A percentile compares a stretch with the other conserved stretches of the same genome.
Evolutionary conservation across 2,329 filamentous ascomycete genomes (phyloP).

Genomic region (Daldinia eschscholtzii): DNA sequence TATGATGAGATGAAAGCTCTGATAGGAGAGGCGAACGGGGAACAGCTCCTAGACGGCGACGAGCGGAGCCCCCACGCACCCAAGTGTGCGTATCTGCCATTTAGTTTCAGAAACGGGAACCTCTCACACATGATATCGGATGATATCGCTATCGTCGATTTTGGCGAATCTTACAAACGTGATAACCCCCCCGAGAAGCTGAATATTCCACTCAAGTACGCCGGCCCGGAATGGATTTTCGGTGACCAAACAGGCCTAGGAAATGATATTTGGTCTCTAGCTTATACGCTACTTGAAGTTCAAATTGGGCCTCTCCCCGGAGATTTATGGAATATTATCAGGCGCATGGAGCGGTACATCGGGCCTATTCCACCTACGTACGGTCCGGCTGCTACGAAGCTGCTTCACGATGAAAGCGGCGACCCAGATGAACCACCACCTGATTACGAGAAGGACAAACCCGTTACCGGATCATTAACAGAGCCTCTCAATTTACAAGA

Average conservation of each 20-base stretch:
- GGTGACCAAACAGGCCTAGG: not conserved
- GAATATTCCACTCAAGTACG: conserved; percentile 1
- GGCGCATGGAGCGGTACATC: conserved; percentile 3
- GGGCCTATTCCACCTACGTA: not conserved
- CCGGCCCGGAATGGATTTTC: conserved; percentile 2
- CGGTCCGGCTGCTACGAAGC: not conserved
- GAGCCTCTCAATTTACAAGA: not conserved
- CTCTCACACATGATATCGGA: conserved; percentile 4
- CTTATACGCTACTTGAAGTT: conserved; percentile 1
- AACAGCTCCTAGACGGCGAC: not conserved
- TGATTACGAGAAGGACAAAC: not conserved
- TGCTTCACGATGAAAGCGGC: not conserved
- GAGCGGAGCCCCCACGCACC: not conserved
- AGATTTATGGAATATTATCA: conserved; percentile 1
- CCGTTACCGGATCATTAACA: not conserved
- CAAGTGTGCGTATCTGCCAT: not conserved
- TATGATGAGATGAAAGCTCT: conserved; percentile 7
- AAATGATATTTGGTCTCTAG: conserved; percentile 5
- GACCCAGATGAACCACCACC: not conserved
- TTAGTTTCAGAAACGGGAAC: not conserved
- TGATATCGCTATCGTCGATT: not conserved
- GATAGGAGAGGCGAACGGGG: not conserved
- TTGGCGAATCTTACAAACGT: not conserved
- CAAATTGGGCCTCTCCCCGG: not conserved
- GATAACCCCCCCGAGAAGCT: not conserved